Evolutionary conservation across 345 rosid genomes (phyloP), one percentile per base, ranked within the genome.

Genomic region (Pugionium dolabratum): DNA sequence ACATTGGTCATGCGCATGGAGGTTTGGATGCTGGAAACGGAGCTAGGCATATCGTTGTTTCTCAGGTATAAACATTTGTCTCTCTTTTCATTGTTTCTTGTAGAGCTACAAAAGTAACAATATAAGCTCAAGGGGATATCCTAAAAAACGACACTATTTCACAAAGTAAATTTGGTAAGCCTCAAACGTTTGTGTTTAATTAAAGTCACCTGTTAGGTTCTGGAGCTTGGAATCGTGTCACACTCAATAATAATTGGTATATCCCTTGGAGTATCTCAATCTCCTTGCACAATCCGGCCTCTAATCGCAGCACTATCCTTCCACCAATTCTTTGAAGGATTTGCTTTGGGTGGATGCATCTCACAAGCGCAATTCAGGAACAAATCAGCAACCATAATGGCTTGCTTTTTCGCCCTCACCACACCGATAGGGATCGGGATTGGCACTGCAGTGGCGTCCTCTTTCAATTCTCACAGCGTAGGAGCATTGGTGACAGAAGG

Each of bases 251-350:
- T 94, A 47, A 90, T 94, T 6, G 96, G 99, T 10, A 18, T 88
- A 62, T 94, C 97, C 0, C 83, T 91, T 0, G 99, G 97, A 49
- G 96, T 87, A 47, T 86, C 97, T 3, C 83, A 83, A 33, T 87
- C 91, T 69, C 91, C 95, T 2, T 85, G 96, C 73, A 88, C 97
- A 0, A 84, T 94, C 62, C 72, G 90, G 30, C 99, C 97, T 4
- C 71, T 91, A n/a, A 84, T 89, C 4, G 96, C 93, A 3, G 99
- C 99, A 10, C 69, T 91, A 54, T 87, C 96, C 2, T 94, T 87
- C 74, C 99, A 94, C 75, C 99, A 91, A 28, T 88, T 91, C 83
- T 94, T 94, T 29, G 99, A 94, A 82, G 99, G 97, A 8, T 84
- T 91, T 50, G 97, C 97, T 4, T 88, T 91, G 0, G 97, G 95